Conservation (phyloP, 805 yeast species). For the Ogataea corticis region DNA sequence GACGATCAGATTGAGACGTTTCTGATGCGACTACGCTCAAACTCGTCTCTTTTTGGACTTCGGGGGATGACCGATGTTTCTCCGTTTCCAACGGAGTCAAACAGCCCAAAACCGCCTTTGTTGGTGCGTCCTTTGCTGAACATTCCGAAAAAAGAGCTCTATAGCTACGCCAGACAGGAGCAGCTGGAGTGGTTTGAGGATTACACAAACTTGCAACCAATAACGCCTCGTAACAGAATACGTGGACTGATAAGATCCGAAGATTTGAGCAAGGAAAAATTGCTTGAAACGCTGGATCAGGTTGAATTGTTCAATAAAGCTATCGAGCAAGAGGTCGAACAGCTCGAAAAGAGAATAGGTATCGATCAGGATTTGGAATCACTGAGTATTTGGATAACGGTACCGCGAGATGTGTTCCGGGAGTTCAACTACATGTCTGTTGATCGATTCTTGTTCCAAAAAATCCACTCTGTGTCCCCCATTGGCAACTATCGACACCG, state of each 20-base stretch:
- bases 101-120: slow-evolving; percentile 16
- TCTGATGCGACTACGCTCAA: slow-evolving; percentile 49
- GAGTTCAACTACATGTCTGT: slow-evolving; percentile 23
- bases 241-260: slow-evolving; percentile 36
- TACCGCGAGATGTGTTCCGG: slow-evolving; percentile 21
- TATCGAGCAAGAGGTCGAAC: slow-evolving; percentile 21
- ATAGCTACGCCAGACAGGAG: slow-evolving; percentile 43
- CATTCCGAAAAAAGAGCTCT: slow-evolving; percentile 44
- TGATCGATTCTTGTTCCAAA: slow-evolving; percentile 30
- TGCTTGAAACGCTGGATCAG: slow-evolving; percentile 14
- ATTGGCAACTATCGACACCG: slow-evolving; percentile 24
- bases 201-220: slow-evolving; percentile 54
- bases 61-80: slow-evolving; percentile 45
- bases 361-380: neutral
- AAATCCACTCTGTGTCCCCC: slow-evolving; percentile 25
- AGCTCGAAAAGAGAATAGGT: slow-evolving; percentile 11
- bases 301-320: slow-evolving; percentile 15
- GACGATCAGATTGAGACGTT: slow-evolving; percentile 78
- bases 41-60: slow-evolving; percentile 57
- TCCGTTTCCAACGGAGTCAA: slow-evolving; percentile 15
- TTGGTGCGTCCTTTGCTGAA: slow-evolving; percentile 55
- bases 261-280: slow-evolving; percentile 15
- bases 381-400: slow-evolving; percentile 16
- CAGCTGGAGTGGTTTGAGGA: slow-evolving; percentile 70
- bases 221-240: slow-evolving; percentile 60